Base-by-base conservation (phyloP, 257 asterid genomes). In the Plantago ovata region DNA sequence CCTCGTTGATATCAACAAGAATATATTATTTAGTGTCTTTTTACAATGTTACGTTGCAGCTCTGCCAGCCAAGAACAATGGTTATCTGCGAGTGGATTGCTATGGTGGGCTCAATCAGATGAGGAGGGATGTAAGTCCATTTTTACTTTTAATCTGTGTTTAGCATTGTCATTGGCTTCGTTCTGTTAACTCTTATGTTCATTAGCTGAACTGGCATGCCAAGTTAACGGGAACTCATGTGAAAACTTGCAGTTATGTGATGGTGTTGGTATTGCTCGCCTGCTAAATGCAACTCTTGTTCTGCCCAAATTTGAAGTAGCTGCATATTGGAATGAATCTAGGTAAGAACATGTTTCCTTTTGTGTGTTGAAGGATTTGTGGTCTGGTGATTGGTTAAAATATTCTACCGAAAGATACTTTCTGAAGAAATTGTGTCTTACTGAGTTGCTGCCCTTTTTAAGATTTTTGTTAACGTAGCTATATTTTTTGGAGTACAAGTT, bases 101-200 rank as follows among this genome's bases (percentile, higher is more conserved):
- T 93, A 84, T 67, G 99, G 99, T 66, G 99, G 99, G 57, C 99
- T 93, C 75, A 93, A 93, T 76, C 99, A 93, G 84, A 89, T 93
- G 99, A 89, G 97, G 78, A 83, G 99, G 79, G 99, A 93, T 69
- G 99, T 93, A 63, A 81, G 96, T 81, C 22, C 61, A 71, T 32
- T 12, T 21, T 62, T 13, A 11, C 13, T 10, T 41, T 32, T 63
- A 19, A 38, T 50, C 16, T 50, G 51, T 56, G 62, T 56, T 53
- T 22, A 18, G 11, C 14, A 0, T 32, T 8, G 16, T 41, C 12
- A 11, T 4, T 28, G 18, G 13, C 9, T 20, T 10, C 44, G 13
- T 22, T 3, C 53, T 59, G 39, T 54, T 3, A 52, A 67, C 14
- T 40, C 13, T 51, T 47, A 24, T 53, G 13, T 60, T 36, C 11